Percentiles rank a stretch among this genome's conserved stretches.
phyloP scores from a whole-genome alignment of 768 basidiomycete species.

The Dioszegia aurantiaca region DNA sequence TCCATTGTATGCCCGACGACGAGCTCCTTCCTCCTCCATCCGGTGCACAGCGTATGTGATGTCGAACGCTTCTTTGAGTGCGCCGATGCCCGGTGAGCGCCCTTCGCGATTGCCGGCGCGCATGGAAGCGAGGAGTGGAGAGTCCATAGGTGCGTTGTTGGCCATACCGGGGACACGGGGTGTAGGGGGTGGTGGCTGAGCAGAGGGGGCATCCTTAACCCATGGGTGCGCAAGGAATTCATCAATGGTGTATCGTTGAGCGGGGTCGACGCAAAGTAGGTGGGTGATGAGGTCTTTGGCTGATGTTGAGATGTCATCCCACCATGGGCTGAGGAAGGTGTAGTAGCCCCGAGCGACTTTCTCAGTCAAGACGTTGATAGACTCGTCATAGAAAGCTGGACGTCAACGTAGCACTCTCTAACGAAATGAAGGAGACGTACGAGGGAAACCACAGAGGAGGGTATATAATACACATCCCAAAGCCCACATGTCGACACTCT shows the following conservation, averaged over 20 bases:
- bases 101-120: conserved; percentile 70
- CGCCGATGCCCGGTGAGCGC: conserved; percentile 85
- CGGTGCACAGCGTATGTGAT: conserved; percentile 98
- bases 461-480: conserved; percentile 99
- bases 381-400: conserved; percentile 98
- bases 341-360: conserved; percentile 97
- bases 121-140: conserved; percentile 78
- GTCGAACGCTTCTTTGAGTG: conserved; percentile 96
- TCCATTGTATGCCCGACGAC: conserved; percentile 75
- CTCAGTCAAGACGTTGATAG: conserved; percentile 94
- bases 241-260: conserved; percentile 94
- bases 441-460: conserved; percentile 82
- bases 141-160: conserved; percentile 66
- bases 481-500: conserved; percentile 98
- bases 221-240: conserved; percentile 96
- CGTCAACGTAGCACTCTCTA: neutral
- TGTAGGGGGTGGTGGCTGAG: conserved; percentile 61
- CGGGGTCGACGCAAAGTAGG: conserved; percentile 89
- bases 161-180: conserved; percentile 28
- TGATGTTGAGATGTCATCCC: conserved; percentile 86
- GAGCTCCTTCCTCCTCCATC: conserved; percentile 97
- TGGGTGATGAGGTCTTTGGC: conserved; percentile 95
- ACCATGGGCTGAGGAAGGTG: conserved; percentile 98
- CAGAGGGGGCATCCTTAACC: conserved; percentile 61
- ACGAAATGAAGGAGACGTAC: conserved; percentile 33